Evolutionary conservation across 129 eudicot genomes (phyloP).

Genomic region (Tanacetum coccineum): DNA sequence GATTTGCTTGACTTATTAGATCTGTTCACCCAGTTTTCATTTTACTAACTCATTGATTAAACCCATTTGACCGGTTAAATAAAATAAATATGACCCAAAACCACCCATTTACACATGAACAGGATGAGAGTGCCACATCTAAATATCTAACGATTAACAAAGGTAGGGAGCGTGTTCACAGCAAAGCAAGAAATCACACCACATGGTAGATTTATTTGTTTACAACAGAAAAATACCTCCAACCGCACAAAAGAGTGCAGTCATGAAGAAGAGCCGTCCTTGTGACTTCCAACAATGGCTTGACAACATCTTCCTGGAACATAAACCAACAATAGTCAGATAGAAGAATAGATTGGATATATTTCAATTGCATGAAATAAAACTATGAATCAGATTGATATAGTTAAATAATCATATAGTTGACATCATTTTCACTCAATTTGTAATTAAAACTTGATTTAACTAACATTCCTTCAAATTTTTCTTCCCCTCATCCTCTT

Average conservation of each 20-base stretch:
- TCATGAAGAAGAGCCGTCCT: slow-evolving; percentile 95
- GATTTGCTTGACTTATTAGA: too few relatives aligned
- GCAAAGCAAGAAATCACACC: too few relatives aligned
- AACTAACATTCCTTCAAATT: neutral
- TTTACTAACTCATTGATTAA: too few relatives aligned
- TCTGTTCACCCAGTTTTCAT: too few relatives aligned
- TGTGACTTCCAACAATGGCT: slow-evolving; percentile 96
- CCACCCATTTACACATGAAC: too few relatives aligned
- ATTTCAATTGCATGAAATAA: neutral
- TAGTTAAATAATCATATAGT: slow-evolving; percentile 6
- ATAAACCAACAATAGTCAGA: slow-evolving; percentile 15
- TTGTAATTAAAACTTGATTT: neutral
- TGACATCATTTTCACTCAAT: slow-evolving; percentile 15
- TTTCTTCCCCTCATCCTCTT: neutral
- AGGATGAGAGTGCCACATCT: too few relatives aligned
- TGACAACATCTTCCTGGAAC: slow-evolving; percentile 92
- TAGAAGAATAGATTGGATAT: neutral
- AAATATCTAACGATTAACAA: too few relatives aligned
- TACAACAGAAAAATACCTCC: slow-evolving; percentile 58
- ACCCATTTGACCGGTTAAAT: too few relatives aligned
- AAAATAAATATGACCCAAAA: too few relatives aligned
- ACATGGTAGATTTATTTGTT: neutral
- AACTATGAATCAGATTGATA: slow-evolving; percentile 8
- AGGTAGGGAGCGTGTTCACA: too few relatives aligned
- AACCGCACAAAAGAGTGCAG: slow-evolving; percentile 94